Conservation (phyloP, 345 rosid species). For the Carallia brachiata region DNA sequence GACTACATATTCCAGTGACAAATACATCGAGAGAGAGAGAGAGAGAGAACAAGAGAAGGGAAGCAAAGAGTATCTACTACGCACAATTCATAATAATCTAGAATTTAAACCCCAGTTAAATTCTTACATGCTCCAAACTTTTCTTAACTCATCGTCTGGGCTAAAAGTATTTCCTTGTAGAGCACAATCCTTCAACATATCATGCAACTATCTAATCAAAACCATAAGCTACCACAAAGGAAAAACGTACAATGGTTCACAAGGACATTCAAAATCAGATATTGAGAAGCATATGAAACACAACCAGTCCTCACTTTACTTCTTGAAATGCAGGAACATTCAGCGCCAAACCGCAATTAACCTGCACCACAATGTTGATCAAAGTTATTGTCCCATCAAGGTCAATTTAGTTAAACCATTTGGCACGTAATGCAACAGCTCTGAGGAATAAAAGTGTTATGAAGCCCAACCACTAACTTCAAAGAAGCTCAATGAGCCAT, state of each 20-base stretch:
- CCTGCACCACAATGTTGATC: not conserved
- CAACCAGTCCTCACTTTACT: not conserved
- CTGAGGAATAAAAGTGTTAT: too few relatives aligned
- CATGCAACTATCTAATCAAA: not conserved
- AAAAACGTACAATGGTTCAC: conserved; percentile 3
- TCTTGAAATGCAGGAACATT: not conserved
- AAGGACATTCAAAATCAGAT: conserved; percentile 4
- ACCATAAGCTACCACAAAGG: conserved; percentile 1
- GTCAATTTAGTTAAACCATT: too few relatives aligned
- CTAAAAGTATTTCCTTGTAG: not conserved
- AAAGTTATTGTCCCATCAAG: too few relatives aligned
- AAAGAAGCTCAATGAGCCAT: too few relatives aligned
- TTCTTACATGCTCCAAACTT: not conserved
- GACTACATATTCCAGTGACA: too few relatives aligned
- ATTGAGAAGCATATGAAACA: not conserved
- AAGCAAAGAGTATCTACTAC: not conserved
- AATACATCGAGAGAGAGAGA: not conserved
- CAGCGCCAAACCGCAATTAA: not conserved
- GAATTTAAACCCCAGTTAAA: not conserved
- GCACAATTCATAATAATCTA: not conserved
- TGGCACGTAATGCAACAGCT: too few relatives aligned
- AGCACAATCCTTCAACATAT: not conserved
- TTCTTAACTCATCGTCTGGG: not conserved
- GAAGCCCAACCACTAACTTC: too few relatives aligned
- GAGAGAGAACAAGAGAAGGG: too few relatives aligned